Percentiles rank a stretch among this genome's conserved stretches.
Evolutionary conservation across 495 filamentous ascomycete genomes (phyloP).

Genomic region (Mytilinidion resinicola): DNA sequence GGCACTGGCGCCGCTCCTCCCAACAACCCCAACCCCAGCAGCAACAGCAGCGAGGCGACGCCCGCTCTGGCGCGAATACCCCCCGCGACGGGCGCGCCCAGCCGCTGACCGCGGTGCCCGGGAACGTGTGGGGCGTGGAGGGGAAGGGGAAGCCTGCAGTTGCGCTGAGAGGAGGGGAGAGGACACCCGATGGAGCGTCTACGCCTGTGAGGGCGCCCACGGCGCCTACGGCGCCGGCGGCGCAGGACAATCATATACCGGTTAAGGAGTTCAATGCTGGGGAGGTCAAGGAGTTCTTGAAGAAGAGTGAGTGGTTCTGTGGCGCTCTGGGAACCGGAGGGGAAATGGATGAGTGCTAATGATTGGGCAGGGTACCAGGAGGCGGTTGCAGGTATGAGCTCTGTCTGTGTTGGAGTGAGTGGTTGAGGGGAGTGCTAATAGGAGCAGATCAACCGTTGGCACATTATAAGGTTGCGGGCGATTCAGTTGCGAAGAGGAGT

Average conservation of each 20-base stretch:
- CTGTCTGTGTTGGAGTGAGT: neutral
- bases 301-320: constrained; percentile 21
- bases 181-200: too few relatives aligned
- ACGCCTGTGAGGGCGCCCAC: neutral
- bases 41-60: constrained; percentile 15
- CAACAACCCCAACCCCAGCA: neutral
- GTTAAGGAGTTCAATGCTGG: constrained; percentile 25
- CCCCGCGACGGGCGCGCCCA: constrained; percentile 18
- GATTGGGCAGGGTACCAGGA: constrained; percentile 2
- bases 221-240: constrained; percentile 2
- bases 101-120: constrained; percentile 13
- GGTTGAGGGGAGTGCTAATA: constrained; percentile 11
- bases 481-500: constrained; percentile 23
- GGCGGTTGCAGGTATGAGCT: neutral
- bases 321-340: neutral
- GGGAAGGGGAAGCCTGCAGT: constrained; percentile 18
- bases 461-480: constrained; percentile 25
- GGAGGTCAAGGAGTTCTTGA: constrained; percentile 27
- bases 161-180: constrained; percentile 8
- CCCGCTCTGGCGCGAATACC: constrained; percentile 19
- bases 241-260: constrained; percentile 20
- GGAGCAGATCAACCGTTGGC: constrained; percentile 17
- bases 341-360: neutral
- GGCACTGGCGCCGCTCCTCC: constrained; percentile 11
- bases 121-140: constrained; percentile 17